phyloP scores from a whole-genome alignment of 164 flowering plant genomes.

The Nelumbo lutea region DNA sequence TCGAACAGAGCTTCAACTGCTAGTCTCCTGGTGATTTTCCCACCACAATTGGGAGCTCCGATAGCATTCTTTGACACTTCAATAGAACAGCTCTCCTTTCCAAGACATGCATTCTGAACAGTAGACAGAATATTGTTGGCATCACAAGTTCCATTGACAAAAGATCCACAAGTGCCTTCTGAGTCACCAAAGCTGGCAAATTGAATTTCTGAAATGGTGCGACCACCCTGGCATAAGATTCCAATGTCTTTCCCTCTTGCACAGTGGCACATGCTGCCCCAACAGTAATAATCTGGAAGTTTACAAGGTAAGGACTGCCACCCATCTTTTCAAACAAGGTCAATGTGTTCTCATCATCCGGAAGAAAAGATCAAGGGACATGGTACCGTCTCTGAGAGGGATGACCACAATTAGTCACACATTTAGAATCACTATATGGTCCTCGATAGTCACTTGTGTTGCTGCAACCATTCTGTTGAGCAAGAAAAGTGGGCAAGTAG shows the following conservation, averaged over 20 bases:
- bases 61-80: constrained; percentile 11
- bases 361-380: constrained; percentile 47
- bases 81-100: constrained; percentile 19
- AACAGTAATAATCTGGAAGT: constrained; percentile 35
- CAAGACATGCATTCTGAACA: constrained; percentile 20
- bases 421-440: constrained; percentile 32
- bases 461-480: constrained; percentile 37
- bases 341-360: constrained; percentile 31
- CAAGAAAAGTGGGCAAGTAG: constrained; percentile 48
- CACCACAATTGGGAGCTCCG: constrained; percentile 8
- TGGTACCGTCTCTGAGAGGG: constrained; percentile 85
- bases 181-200: constrained; percentile 61
- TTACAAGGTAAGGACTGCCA: constrained; percentile 44
- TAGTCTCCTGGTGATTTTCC: not conserved
- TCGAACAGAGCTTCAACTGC: constrained; percentile 25
- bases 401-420: constrained; percentile 43
- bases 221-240: constrained; percentile 41
- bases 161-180: constrained; percentile 47
- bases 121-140: constrained; percentile 14
- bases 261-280: constrained; percentile 39
- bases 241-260: constrained; percentile 27
- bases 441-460: constrained; percentile 67
- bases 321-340: constrained; percentile 62
- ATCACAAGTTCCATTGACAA: constrained; percentile 32
- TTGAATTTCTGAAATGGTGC: constrained; percentile 31